Base-by-base conservation (phyloP, 495 filamentous ascomycete species). In the Penicillium steckii region DNA sequence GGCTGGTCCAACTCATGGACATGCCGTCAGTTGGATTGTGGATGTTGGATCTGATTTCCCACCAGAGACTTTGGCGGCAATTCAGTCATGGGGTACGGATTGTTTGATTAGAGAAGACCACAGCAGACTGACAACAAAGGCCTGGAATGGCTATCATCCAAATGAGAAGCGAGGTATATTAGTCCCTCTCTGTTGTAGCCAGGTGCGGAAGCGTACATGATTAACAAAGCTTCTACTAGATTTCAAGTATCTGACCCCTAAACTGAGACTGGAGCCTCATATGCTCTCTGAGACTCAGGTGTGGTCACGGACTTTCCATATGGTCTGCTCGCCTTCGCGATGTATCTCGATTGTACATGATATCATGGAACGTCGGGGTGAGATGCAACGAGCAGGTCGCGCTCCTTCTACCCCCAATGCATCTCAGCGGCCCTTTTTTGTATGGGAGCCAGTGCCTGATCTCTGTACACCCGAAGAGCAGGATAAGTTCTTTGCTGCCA, bases 381-480 rank as follows among this genome's bases (percentile, higher is more conserved):
- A 65, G 49, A 47, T 80, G 27, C 62, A 37, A 23, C 57, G 54
- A 43, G 61, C 61, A 24, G 64, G 64, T 21, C 62, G 57, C 25
- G 48, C 52, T 5, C 59, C 65, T 19, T 45, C 64, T 48, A 26
- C 56, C 58, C 21, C 59, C 44, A 46, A 61, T 55, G 56, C 54
- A 27, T 48, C 52, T 8, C 32, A 66, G 6, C 76, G 77, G 24
- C 91, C 89, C 2, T 65, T 94, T 10, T 86, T 97, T 66, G 82
- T 97, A 32, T 98, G 94, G 94, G 94, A 98, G 64, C 94, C 94
- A 3, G 86, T 96, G 3, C 94, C 95, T 9, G 90, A 95, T 63
- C 80, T 88, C 2, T 97, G 94, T 65, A 83, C 77, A 0, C 88
- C 90, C 0, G 80, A 83, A 52, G 84, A 97, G 66, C 76, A 91